Evolutionary conservation across 1,284 basidiomycete genomes (phyloP).

Genomic region (Ustilago shanxiensis): DNA sequence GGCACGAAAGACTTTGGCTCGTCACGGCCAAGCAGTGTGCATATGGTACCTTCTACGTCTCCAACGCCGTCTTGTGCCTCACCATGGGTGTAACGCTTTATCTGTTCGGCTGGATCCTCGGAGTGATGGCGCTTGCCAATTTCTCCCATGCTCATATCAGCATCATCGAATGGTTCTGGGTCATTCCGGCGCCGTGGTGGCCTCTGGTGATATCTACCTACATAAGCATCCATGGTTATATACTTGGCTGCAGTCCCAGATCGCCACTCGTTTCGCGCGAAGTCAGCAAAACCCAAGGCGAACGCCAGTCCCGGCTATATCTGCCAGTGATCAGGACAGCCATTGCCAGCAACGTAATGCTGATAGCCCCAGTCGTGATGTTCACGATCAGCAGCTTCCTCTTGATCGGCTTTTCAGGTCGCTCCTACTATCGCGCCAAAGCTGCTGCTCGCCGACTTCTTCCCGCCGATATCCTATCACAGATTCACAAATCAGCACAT

Average conservation of each 20-base stretch:
- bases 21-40: slow-evolving; percentile 9
- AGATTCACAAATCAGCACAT: background rate
- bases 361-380: slow-evolving; percentile 8
- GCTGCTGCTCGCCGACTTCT: background rate
- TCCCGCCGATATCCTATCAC: background rate
- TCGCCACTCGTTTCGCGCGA: slow-evolving; percentile 13
- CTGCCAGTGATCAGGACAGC: slow-evolving; percentile 1
- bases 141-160: slow-evolving; percentile 1
- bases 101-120: slow-evolving; percentile 13
- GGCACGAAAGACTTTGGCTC: slow-evolving; percentile 30
- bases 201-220: slow-evolving; percentile 14
- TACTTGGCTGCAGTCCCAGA: slow-evolving; percentile 16
- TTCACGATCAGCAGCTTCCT: slow-evolving; percentile 5
- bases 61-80: slow-evolving; percentile 28
- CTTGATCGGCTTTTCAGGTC: background rate
- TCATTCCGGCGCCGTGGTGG: slow-evolving; percentile 34
- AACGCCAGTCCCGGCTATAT: slow-evolving; percentile 13
- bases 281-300: background rate
- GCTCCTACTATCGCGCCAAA: slow-evolving; percentile 9
- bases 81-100: slow-evolving; percentile 11
- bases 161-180: slow-evolving; percentile 22
- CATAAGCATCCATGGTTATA: slow-evolving; percentile 27
- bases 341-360: slow-evolving; percentile 8
- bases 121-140: background rate
- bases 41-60: slow-evolving; percentile 21